Evolutionary conservation across 176 grass and related monocot genomes (phyloP).

Genomic region (Tillandsia leiboldiana): DNA sequence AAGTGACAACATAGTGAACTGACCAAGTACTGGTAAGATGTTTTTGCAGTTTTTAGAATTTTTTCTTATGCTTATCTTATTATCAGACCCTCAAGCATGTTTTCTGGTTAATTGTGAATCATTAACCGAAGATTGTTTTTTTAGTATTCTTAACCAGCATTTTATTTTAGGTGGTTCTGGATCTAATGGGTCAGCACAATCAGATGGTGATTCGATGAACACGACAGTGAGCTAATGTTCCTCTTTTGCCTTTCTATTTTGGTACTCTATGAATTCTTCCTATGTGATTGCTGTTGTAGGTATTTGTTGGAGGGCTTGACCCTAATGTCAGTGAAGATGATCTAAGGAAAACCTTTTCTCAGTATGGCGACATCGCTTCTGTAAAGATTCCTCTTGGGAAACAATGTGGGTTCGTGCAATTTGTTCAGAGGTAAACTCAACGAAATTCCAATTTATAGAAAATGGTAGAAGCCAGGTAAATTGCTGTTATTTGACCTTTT

Average conservation of each 20-base stretch:
- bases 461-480: not conserved
- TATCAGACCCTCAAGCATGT: not conserved
- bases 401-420: conserved; percentile 92
- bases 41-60: too few relatives aligned
- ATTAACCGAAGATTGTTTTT: not conserved
- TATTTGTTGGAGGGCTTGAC: conserved; percentile 97
- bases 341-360: conserved; percentile 67
- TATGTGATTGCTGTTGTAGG: conserved; percentile 33
- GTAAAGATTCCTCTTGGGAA: conserved; percentile 93
- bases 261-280: conserved; percentile 11
- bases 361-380: conserved; percentile 81
- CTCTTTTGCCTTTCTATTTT: conserved; percentile 7
- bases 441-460: not conserved
- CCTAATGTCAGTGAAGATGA: conserved; percentile 81
- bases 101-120: not conserved
- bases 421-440: conserved; percentile 56
- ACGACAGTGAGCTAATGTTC: conserved; percentile 57
- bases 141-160: not conserved
- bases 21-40: too few relatives aligned
- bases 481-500: not conserved
- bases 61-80: not conserved
- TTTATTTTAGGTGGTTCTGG: not conserved
- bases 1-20: too few relatives aligned
- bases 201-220: conserved; percentile 75
- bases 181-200: not conserved